Conservation (phyloP, 179 eudicot genomes). For the Pouteria campechiana region DNA sequence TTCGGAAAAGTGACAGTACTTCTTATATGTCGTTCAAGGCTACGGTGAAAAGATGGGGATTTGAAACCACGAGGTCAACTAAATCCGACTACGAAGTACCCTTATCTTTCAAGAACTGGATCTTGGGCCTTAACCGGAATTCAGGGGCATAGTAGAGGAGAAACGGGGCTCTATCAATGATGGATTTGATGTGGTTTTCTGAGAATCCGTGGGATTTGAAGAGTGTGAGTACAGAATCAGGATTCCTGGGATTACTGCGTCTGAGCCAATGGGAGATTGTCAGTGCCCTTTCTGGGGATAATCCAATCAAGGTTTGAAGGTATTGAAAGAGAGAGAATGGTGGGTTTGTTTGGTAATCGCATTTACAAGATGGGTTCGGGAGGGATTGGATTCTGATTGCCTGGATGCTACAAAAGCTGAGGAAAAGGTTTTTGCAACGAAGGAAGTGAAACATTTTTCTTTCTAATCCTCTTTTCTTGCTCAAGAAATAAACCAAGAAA, state of each 20-base stretch:
- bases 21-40: background rate
- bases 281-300: slow-evolving; percentile 1
- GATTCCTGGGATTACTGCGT: background rate
- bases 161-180: background rate
- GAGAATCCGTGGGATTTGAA: slow-evolving; percentile 3
- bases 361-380: too few species aligned
- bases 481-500: too few species aligned
- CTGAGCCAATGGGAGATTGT: background rate
- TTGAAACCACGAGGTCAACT: background rate
- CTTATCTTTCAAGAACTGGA: background rate
- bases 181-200: background rate
- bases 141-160: background rate
- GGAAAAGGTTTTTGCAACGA: too few species aligned
- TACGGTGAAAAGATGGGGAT: background rate
- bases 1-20: background rate
- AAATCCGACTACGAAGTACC: background rate
- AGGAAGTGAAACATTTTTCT: too few species aligned
- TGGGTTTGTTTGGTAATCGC: too few species aligned
- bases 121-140: background rate
- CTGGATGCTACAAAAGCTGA: too few species aligned
- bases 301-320: background rate
- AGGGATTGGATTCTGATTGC: too few species aligned
- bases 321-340: background rate
- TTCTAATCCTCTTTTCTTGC: too few species aligned
- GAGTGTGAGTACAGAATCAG: background rate